These are phyloP conservation scores for Coemansia sp. DNA, from an alignment of 192 early-diverging fungal species.

Conservation along the genomic window DNA sequence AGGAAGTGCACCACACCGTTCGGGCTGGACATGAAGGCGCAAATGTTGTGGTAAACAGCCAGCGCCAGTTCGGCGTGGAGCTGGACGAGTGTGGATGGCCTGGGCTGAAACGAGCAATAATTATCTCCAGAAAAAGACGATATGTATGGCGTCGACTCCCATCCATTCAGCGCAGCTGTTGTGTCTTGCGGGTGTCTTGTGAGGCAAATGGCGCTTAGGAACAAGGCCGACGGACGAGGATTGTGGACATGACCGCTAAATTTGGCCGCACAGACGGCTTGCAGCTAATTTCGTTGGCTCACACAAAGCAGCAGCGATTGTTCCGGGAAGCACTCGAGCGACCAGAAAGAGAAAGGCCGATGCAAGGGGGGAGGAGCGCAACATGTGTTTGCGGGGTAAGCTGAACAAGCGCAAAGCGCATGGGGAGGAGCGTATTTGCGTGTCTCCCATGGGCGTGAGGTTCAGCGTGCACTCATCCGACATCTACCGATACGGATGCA, in stretches of 20 bases:
- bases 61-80: background rate
- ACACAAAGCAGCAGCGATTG: background rate
- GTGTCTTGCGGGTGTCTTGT: background rate
- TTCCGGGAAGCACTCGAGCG: background rate
- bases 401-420: background rate
- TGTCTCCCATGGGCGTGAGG: no score
- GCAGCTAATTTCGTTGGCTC: background rate
- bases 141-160: slow-evolving; percentile 1
- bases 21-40: background rate
- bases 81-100: background rate
- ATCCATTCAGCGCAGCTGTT: background rate
- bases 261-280: slow-evolving; percentile 4
- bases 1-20: background rate
- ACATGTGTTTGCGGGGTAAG: slow-evolving; percentile 2
- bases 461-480: background rate
- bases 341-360: slow-evolving; percentile 5
- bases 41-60: background rate
- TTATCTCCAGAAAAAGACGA: background rate
- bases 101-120: no score
- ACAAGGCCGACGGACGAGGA: background rate
- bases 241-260: slow-evolving; percentile 1
- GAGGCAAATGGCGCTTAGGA: background rate
- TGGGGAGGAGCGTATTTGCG: no score
- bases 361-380: background rate
- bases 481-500: slow-evolving; percentile 1